Conservation (phyloP, 495 filamentous ascomycete species). For the Penicillium herquei region DNA sequence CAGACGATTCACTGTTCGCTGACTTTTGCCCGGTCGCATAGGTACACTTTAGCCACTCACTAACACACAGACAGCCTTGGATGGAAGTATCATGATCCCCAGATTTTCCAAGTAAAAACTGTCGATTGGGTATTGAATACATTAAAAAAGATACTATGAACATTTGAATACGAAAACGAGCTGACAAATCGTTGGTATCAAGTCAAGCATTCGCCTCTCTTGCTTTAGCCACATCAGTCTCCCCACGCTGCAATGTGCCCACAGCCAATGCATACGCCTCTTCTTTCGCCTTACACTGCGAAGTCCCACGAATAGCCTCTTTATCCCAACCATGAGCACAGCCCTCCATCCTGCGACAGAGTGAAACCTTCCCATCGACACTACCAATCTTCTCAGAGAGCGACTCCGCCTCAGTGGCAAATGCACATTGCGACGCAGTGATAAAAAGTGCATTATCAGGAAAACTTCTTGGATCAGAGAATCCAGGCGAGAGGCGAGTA, state of each 20-base stretch:
- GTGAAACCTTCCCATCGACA: conserved; percentile 31
- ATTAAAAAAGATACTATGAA: too few relatives aligned
- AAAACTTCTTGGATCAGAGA: conserved; percentile 34
- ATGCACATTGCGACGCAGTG: conserved; percentile 39
- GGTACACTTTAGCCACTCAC: too few relatives aligned
- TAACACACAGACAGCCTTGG: too few relatives aligned
- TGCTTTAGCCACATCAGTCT: not conserved
- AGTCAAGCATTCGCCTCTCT: conserved; percentile 1
- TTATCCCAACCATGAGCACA: conserved; percentile 46
- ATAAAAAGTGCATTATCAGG: conserved; percentile 41
- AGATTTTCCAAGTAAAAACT: too few relatives aligned
- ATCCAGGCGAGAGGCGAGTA: conserved; percentile 39
- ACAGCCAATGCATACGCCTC: conserved; percentile 34
- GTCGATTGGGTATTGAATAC: too few relatives aligned
- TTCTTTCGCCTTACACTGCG: conserved; percentile 32
- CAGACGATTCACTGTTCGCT: too few relatives aligned
- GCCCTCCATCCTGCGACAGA: conserved; percentile 35
- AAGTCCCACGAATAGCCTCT: conserved; percentile 23
- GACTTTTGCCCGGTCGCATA: too few relatives aligned
- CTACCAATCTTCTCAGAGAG: conserved; percentile 32
- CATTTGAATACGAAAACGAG: not conserved
- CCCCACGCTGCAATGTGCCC: conserved; percentile 15
- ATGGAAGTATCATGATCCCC: too few relatives aligned
- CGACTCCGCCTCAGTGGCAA: conserved; percentile 44
- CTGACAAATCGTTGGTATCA: conserved; percentile 10